Evolutionary conservation across 1,284 basidiomycete species (phyloP).

Genomic region (Heimioporus retisporus): DNA sequence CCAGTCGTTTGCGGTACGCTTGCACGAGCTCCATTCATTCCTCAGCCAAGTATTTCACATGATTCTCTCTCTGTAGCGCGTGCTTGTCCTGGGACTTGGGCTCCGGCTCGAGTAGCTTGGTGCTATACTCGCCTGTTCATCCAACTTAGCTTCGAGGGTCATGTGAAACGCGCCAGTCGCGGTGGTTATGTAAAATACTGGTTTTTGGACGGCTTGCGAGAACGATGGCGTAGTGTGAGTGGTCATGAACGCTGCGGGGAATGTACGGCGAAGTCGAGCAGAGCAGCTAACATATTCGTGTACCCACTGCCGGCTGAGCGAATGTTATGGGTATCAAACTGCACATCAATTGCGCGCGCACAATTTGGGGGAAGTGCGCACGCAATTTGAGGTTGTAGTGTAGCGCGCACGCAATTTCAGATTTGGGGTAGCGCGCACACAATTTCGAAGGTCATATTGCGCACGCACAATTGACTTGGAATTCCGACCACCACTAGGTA

Average conservation of each 20-base stretch:
- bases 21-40: slow-evolving; percentile 83
- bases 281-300: slow-evolving; percentile 44
- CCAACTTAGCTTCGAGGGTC: slow-evolving; percentile 79
- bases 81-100: slow-evolving; percentile 88
- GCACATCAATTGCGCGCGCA: no score
- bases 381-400: no score
- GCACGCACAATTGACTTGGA: no score
- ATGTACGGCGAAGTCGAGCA: slow-evolving; percentile 40
- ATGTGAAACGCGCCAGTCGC: not conserved
- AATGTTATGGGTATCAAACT: slow-evolving; percentile 31
- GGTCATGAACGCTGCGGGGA: slow-evolving; percentile 53
- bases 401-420: no score
- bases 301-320: slow-evolving; percentile 41
- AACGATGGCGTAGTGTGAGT: slow-evolving; percentile 48
- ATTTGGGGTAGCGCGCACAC: no score
- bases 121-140: slow-evolving; percentile 92
- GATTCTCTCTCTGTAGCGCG: slow-evolving; percentile 88
- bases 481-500: no score
- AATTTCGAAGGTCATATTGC: no score
- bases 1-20: slow-evolving; percentile 89
- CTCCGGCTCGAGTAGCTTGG: slow-evolving; percentile 86
- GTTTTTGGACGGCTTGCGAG: slow-evolving; percentile 53
- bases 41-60: slow-evolving; percentile 85
- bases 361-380: no score
- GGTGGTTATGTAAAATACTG: slow-evolving; percentile 33